These are phyloP conservation scores for apple (Malus domestica) DNA, from an alignment of 306 rosid species.

Conservation along the genomic window DNA sequence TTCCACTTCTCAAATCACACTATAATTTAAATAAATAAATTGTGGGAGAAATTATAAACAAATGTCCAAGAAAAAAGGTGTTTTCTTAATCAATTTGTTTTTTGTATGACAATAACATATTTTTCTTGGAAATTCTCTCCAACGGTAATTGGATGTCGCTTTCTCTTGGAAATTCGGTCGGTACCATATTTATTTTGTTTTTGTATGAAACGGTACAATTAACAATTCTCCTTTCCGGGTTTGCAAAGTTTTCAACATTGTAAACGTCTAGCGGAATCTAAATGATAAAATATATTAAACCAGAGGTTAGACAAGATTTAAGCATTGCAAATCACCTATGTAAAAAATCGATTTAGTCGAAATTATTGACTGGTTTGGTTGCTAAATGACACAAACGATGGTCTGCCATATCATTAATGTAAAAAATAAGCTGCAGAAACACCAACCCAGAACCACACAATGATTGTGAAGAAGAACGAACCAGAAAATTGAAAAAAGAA, in stretches of 20 bases:
- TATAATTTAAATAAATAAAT: background rate
- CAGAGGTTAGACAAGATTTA: too few relatives aligned
- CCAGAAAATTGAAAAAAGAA: too few relatives aligned
- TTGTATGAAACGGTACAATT: too few relatives aligned
- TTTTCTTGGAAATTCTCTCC: background rate
- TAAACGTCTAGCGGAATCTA: too few relatives aligned
- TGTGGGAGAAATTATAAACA: background rate
- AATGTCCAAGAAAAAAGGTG: background rate
- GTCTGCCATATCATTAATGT: background rate
- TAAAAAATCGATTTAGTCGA: fast-evolving
- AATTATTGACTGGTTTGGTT: background rate
- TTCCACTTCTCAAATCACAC: background rate
- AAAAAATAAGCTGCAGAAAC: too few relatives aligned
- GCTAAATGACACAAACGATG: background rate
- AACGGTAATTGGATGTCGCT: background rate
- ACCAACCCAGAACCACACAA: too few relatives aligned
- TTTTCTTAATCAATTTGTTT: background rate
- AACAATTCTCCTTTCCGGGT: too few relatives aligned
- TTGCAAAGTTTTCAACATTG: too few relatives aligned
- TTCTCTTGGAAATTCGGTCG: background rate
- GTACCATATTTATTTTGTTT: too few relatives aligned
- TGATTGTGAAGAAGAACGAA: too few relatives aligned
- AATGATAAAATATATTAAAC: too few relatives aligned
- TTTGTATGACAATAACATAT: background rate
- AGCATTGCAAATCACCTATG: too few relatives aligned